These are phyloP conservation scores for Dillenia suffruticosa DNA, from an alignment of 164 flowering plant genomes.

Conservation along the genomic window DNA sequence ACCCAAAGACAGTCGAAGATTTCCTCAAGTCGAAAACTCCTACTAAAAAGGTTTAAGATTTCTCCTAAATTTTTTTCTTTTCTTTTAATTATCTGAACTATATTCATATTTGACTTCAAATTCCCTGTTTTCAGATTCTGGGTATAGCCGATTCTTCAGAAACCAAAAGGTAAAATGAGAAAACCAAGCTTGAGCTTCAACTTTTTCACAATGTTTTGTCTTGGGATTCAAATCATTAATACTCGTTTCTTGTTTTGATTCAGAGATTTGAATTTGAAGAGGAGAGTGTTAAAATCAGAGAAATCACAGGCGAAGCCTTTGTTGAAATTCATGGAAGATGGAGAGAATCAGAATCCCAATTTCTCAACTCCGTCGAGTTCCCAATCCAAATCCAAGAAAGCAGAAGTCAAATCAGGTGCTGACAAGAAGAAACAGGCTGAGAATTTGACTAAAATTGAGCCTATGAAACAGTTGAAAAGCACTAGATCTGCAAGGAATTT, in stretches of 20 bases:
- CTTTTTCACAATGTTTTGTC: too few species aligned
- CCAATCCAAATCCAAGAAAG: conserved; percentile 30
- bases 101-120: too few species aligned
- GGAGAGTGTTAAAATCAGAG: conserved; percentile 31
- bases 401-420: conserved; percentile 47
- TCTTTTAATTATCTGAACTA: too few species aligned
- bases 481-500: conserved; percentile 70
- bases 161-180: too few species aligned
- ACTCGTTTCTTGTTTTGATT: background rate
- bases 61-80: background rate
- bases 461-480: conserved; percentile 43
- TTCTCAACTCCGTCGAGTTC: conserved; percentile 21
- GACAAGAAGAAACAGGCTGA: conserved; percentile 29
- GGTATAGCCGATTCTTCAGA: too few species aligned
- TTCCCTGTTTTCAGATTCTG: too few species aligned
- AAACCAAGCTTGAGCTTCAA: too few species aligned
- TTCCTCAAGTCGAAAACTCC: conserved; percentile 36
- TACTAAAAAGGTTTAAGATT: background rate
- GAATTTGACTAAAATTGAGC: conserved; percentile 7
- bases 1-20: conserved; percentile 77
- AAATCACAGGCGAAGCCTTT: conserved; percentile 7
- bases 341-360: conserved; percentile 78
- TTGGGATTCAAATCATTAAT: too few species aligned
- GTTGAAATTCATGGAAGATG: conserved; percentile 27
- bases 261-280: conserved; percentile 56